These are phyloP conservation scores for Mediolabrus comicus DNA, from an alignment of 108 stramenopile genomes.

Conservation along the genomic window DNA sequence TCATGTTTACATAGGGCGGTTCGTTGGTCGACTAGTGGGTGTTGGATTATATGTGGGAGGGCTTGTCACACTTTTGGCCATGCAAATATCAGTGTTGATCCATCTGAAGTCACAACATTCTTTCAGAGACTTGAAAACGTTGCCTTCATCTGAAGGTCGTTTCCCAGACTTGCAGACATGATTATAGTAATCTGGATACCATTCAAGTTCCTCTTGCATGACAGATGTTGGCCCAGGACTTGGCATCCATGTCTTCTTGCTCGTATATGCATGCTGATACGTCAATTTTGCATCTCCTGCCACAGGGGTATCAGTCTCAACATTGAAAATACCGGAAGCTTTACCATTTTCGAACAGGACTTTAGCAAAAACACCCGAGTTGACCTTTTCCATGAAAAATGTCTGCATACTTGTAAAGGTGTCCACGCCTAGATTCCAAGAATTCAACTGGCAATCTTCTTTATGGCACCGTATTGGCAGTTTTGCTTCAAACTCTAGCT, in stretches of 20 bases:
- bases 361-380: background rate
- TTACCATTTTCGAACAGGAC: background rate
- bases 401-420: background rate
- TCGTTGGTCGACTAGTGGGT: background rate
- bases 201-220: background rate
- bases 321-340: background rate
- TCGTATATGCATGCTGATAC: background rate
- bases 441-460: background rate
- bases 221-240: background rate
- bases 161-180: background rate
- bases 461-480: background rate
- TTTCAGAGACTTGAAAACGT: slow-evolving; percentile 24
- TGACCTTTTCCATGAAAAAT: background rate
- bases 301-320: background rate
- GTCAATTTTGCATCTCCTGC: background rate
- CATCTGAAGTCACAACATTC: slow-evolving; percentile 29
- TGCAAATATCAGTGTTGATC: slow-evolving; percentile 19
- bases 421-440: background rate
- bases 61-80: slow-evolving; percentile 8
- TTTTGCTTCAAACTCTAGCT: background rate
- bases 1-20: slow-evolving; percentile 25
- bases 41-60: background rate
- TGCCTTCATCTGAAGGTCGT: background rate
- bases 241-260: background rate
- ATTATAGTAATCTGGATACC: background rate